phyloP scores from a whole-genome alignment of 2,329 filamentous ascomycete species.

The Pseudogymnoascus sp. region DNA sequence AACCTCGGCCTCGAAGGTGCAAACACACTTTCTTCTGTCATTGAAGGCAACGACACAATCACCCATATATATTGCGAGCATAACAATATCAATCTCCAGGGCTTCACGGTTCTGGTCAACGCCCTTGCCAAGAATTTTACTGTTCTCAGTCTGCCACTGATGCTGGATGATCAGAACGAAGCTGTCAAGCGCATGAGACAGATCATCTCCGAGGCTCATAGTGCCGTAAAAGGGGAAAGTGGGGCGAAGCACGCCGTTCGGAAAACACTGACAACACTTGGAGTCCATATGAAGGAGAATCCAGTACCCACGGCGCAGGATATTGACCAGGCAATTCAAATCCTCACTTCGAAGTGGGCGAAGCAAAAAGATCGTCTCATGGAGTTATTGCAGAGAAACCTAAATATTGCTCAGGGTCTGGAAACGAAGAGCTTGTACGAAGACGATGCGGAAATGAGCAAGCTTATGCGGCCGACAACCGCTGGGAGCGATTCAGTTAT shows the following conservation, averaged over 20 bases:
- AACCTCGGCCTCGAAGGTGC: constrained; percentile 62
- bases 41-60: constrained; percentile 55
- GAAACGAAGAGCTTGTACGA: constrained; percentile 14
- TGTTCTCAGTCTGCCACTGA: constrained; percentile 52
- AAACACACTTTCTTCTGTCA: constrained; percentile 58
- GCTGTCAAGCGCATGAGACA: constrained; percentile 46
- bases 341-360: constrained; percentile 25
- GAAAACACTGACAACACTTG: constrained; percentile 23
- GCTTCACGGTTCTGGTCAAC: constrained; percentile 61
- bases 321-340: constrained; percentile 24
- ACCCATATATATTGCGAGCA: constrained; percentile 62
- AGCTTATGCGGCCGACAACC: constrained; percentile 24
- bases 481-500: constrained; percentile 26
- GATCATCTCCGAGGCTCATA: constrained; percentile 22
- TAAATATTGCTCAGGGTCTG: constrained; percentile 23
- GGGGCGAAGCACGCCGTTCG: constrained; percentile 23
- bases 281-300: constrained; percentile 20
- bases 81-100: constrained; percentile 64
- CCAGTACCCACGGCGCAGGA: constrained; percentile 26
- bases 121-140: constrained; percentile 57
- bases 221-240: constrained; percentile 14
- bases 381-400: constrained; percentile 26
- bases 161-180: constrained; percentile 52
- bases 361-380: constrained; percentile 23
- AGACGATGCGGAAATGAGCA: constrained; percentile 17